Evolutionary conservation across 495 filamentous ascomycete genomes (phyloP).

Genomic region (Xylaria castorea): DNA sequence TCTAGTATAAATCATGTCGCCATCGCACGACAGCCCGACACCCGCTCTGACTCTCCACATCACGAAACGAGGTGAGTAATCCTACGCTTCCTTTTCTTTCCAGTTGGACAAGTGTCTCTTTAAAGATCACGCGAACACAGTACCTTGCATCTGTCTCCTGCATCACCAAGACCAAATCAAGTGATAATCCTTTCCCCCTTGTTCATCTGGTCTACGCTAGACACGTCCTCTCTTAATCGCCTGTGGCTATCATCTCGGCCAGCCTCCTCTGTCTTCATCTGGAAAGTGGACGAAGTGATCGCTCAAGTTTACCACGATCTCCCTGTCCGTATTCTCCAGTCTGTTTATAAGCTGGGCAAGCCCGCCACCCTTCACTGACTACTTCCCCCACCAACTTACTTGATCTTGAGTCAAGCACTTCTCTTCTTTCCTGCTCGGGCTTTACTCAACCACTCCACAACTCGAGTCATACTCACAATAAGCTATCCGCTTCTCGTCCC

Average conservation of each 20-base stretch:
- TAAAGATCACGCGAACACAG: not conserved
- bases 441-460: not conserved
- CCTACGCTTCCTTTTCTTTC: not conserved
- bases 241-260: not conserved
- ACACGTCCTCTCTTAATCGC: not conserved
- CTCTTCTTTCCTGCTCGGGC: not conserved
- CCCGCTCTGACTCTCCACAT: constrained; percentile 22
- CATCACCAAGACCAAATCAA: not conserved
- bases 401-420: not conserved
- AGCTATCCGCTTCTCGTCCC: not conserved
- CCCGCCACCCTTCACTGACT: constrained; percentile 14
- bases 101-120: constrained; percentile 21
- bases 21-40: constrained; percentile 34
- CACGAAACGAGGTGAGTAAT: constrained; percentile 17
- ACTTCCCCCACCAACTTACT: not conserved
- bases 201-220: not conserved
- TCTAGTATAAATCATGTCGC: constrained; percentile 26
- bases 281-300: constrained; percentile 5
- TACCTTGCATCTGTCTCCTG: not conserved
- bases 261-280: constrained; percentile 7
- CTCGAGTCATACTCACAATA: not conserved
- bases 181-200: constrained; percentile 4
- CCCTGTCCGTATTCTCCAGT: not conserved
- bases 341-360: constrained; percentile 24
- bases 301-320: not conserved